Conservation (phyloP, 1,139 yeast species). For the Blastobotrys petasosporus region DNA sequence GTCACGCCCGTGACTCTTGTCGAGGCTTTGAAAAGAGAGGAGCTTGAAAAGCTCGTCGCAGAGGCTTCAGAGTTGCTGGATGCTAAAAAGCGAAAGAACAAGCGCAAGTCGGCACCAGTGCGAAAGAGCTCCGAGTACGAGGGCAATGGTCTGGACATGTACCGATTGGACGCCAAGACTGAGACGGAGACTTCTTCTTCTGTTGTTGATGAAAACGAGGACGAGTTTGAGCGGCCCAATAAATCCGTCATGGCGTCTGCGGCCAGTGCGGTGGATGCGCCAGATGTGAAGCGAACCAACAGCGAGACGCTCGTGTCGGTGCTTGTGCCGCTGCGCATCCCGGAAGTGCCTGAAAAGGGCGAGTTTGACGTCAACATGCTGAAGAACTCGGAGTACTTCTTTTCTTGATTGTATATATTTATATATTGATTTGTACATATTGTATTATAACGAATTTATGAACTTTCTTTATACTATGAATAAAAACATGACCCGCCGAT, state of each 20-base stretch:
- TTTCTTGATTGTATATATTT: conserved; percentile 36
- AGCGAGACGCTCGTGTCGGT: conserved; percentile 23
- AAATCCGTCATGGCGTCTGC: not conserved
- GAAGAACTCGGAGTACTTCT: conserved; percentile 73
- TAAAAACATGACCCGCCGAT: too few relatives aligned
- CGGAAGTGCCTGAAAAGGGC: conserved; percentile 75
- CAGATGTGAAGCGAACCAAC: not conserved
- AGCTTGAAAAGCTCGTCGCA: conserved; percentile 22
- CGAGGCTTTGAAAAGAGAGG: conserved; percentile 31
- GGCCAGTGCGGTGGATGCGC: conserved; percentile 3
- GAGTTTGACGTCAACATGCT: conserved; percentile 74
- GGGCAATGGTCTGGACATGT: conserved; percentile 32
- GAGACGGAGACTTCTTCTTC: not conserved
- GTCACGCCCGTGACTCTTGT: conserved; percentile 70
- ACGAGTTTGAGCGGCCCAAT: conserved; percentile 2
- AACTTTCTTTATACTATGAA: too few relatives aligned
- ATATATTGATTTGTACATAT: not conserved
- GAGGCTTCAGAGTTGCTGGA: conserved; percentile 10
- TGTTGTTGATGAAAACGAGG: conserved; percentile 1
- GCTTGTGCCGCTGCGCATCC: conserved; percentile 62
- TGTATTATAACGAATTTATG: too few relatives aligned
- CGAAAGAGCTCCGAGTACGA: conserved; percentile 31
- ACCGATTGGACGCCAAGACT: conserved; percentile 13
- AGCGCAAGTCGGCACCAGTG: conserved; percentile 2
- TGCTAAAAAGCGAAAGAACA: not conserved